Evolutionary conservation across 140 eudicot genomes (phyloP), one percentile per base, ranked within the genome.

Genomic region (Eryngium alpinum): DNA sequence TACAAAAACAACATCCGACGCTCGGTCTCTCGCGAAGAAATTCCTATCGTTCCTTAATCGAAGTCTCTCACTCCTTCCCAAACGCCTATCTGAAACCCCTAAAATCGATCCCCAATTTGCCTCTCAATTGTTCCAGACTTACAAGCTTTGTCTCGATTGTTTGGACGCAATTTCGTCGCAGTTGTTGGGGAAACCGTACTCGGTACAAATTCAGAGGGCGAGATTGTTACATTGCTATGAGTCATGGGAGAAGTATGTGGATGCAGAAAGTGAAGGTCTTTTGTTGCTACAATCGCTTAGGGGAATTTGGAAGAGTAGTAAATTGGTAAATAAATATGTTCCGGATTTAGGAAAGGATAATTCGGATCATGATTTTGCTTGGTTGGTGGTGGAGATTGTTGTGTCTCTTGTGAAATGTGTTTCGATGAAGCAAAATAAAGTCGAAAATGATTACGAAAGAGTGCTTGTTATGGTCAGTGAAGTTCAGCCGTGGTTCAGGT

Each of bases 401-500:
- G 90, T 89, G 77, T 86, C 82, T 16, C 76, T 95, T 46, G 90
- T 89, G 28, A 93, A 95, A 81, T 90, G 99, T 83, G 88, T 83
- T 80, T 84, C 89, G 0, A 72, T 76, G 87, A 80, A 62, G 75
- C 89, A 78, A 59, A 89, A 83, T 71, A 87, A 87, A 81, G 82
- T 82, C 10, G 94, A 71, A 63, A 87, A 53, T 7, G 88, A 84
- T 84, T 92, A 89, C 29, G 32, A 29, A 46, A 87, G 90, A 81
- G 71, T 92, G 16, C 79, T 95, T 60, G 72, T 59, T 9, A 77
- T 92, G 85, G 83, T 92, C 4, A 46, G 79, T 0, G 97, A 89
- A 75, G 79, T 87, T 22, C 77, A 52, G 49, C 90, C 96, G 13
- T 94, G 97, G 97, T 87, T 92, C 85, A 90, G 93, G 99, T 95